Conservation (phyloP, 306 rosid genomes). For the Malus fusca region DNA sequence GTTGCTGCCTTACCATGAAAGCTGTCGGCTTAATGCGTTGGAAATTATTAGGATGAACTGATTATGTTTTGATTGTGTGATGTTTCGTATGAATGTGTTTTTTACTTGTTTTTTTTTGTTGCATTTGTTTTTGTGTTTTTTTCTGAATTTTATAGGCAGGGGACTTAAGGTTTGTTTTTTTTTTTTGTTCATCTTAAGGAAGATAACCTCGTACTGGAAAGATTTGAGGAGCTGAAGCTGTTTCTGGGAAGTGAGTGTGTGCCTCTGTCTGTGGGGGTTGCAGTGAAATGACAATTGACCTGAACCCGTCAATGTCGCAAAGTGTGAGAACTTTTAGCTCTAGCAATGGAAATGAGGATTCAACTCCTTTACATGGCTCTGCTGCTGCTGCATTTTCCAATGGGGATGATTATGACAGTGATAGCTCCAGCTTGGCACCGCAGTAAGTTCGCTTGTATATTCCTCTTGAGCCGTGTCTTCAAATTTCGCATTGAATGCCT, state of each 20-base stretch:
- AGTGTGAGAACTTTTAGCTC: conserved; percentile 65
- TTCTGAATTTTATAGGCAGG: neutral
- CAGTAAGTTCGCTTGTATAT: conserved; percentile 39
- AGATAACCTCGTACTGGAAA: neutral
- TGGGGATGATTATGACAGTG: conserved; percentile 71
- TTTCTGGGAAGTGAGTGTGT: conserved; percentile 20
- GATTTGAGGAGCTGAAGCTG: conserved; percentile 10
- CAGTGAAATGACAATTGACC: conserved; percentile 54
- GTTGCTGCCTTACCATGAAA: neutral
- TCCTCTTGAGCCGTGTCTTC: conserved; percentile 2
- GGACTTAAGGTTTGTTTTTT: neutral
- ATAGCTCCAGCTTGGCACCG: conserved; percentile 67
- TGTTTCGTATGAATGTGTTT: neutral
- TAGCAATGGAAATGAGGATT: conserved; percentile 48
- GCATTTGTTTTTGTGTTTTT: neutral
- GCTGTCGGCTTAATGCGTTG: neutral
- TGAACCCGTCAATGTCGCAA: conserved; percentile 50
- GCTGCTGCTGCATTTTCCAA: conserved; percentile 22
- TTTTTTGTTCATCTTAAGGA: neutral
- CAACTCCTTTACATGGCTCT: conserved; percentile 35
- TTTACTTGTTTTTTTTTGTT: neutral
- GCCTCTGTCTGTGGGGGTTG: neutral
- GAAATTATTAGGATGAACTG: neutral
- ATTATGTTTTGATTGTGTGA: neutral
- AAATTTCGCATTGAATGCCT: neutral